Percentiles rank a stretch among this genome's conserved stretches.
Evolutionary conservation across 192 early-diverging fungal species (phyloP).

Genomic region (Martensiomyces pterosporus): DNA sequence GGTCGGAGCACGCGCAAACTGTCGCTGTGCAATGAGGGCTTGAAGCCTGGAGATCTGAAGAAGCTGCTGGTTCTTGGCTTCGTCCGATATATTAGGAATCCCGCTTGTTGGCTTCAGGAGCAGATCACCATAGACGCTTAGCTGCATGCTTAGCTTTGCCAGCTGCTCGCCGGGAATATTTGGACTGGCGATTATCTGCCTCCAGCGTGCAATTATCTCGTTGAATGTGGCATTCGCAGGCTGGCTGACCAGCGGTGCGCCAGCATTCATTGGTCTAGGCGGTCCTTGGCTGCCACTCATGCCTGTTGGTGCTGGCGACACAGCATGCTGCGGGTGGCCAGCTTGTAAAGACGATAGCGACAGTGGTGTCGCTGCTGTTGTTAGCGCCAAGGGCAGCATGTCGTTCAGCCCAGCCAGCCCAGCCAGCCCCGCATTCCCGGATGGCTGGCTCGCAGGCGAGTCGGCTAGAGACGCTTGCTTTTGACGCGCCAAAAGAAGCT

Average conservation of each 20-base stretch:
- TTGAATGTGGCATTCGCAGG: no score
- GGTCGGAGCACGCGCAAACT: conserved; percentile 2
- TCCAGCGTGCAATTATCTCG: conserved; percentile 30
- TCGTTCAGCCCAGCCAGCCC: conserved; percentile 2
- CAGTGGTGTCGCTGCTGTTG: conserved; percentile 4
- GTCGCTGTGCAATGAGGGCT: conserved; percentile 41
- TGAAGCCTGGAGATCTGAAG: conserved; percentile 39
- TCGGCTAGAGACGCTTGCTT: conserved; percentile 4
- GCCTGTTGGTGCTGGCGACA: not conserved
- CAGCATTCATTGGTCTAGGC: no score
- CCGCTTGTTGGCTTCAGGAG: conserved; percentile 11
- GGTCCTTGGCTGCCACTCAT: no score
- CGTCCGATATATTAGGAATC: conserved; percentile 23
- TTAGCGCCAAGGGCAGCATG: conserved; percentile 5
- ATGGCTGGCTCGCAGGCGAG: no score
- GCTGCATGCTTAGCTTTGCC: conserved; percentile 42
- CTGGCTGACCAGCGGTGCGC: no score
- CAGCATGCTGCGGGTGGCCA: not conserved
- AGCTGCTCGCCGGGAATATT: conserved; percentile 31
- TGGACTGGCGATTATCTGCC: conserved; percentile 42
- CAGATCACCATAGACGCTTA: conserved; percentile 29
- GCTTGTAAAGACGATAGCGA: no score
- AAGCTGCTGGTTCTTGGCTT: conserved; percentile 34
- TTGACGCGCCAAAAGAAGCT: conserved; percentile 16
- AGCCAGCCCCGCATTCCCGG: no score